Percentiles rank a stretch among this genome's conserved stretches.
Conservation (phyloP, 345 rosid genomes). For the Pugionium cornutum region DNA sequence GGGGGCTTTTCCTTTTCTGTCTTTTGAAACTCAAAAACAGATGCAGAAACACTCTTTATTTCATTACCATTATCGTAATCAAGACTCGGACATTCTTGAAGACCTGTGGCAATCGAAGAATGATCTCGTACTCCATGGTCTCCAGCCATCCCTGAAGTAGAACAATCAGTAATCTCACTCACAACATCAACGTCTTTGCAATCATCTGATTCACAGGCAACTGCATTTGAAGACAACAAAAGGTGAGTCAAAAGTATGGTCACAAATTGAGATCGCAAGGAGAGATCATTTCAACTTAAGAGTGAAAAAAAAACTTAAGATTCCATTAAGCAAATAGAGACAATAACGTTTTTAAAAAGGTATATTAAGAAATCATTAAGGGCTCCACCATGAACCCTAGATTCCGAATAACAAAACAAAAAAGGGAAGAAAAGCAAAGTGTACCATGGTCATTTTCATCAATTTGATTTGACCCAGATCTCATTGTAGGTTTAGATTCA, state of each 20-base stretch:
- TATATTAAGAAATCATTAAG: conserved; percentile 33
- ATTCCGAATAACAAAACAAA: conserved; percentile 9
- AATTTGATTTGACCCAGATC: conserved; percentile 53
- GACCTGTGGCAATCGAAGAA: conserved; percentile 8
- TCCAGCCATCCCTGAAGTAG: conserved; percentile 41
- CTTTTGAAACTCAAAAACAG: conserved; percentile 68
- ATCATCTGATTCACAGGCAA: conserved; percentile 53
- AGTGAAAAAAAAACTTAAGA: background rate
- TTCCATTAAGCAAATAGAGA: conserved; percentile 19
- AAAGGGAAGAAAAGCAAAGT: conserved; percentile 5
- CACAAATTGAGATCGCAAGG: background rate
- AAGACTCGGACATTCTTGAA: conserved; percentile 37
- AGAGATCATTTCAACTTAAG: background rate
- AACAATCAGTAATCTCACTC: conserved; percentile 56
- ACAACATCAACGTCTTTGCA: conserved; percentile 90
- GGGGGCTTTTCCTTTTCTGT: conserved; percentile 52
- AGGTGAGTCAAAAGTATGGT: background rate
- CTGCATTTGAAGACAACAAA: conserved; percentile 41
- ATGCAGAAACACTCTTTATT: conserved; percentile 33
- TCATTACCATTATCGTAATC: conserved; percentile 50
- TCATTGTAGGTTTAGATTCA: conserved; percentile 50
- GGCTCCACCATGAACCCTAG: conserved; percentile 47
- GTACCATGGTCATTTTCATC: conserved; percentile 50
- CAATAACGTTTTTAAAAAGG: conserved; percentile 10
- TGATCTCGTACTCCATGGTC: conserved; percentile 34